Evolutionary conservation across 768 basidiomycete genomes (phyloP), one percentile per base, ranked within the genome.

Genomic region (Pleurotus sapidus): DNA sequence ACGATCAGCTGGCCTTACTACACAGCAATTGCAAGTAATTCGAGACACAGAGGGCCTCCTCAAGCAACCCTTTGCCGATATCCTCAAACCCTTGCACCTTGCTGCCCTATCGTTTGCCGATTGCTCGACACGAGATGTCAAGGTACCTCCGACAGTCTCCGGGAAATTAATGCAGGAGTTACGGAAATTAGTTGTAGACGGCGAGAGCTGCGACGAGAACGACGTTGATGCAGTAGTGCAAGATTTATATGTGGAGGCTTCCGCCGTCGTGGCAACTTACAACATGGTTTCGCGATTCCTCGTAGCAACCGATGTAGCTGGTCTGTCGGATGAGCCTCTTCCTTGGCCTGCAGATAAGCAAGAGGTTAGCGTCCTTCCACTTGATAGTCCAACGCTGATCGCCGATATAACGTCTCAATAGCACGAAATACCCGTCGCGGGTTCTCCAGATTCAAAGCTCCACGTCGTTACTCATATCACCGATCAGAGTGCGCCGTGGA

Each of bases 281-380:
- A 87, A 87, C 70, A 83, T 87, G 82, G 86, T 88, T 5, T 86
- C 84, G 17, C 75, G 87, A n/a, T 81, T 87, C 61, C 72, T 88
- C 27, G 71, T 86, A 11, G 76, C 84, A 0, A 74, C 83, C 11
- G 85, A 88, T 60, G 82, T 88, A 1, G 82, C 77, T 51, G 84
- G 85, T 7, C 68, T 77, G 60, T 74, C 77, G 0, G 76, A 81
- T 45, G 64, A 68, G 17, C 63, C 67, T 11, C 77, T 81, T 4
- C 78, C 81, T 7, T 83, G 81, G 80, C 81, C 80, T 2, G 59
- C 79, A 23, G 74, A 81, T 23, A 71, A 70, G 45, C 69, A 72
- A 57, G 79, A 81, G 68, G 80, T 78, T 58, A 4, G 30, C 57
- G 63, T 42, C 3, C 7, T 15, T 17, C 3, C 6, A 46, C 30